Percentiles rank a stretch among this genome's conserved stretches.
Evolutionary conservation across 2,329 filamentous ascomycete genomes (phyloP).

Genomic region (Rosellinia necatrix): DNA sequence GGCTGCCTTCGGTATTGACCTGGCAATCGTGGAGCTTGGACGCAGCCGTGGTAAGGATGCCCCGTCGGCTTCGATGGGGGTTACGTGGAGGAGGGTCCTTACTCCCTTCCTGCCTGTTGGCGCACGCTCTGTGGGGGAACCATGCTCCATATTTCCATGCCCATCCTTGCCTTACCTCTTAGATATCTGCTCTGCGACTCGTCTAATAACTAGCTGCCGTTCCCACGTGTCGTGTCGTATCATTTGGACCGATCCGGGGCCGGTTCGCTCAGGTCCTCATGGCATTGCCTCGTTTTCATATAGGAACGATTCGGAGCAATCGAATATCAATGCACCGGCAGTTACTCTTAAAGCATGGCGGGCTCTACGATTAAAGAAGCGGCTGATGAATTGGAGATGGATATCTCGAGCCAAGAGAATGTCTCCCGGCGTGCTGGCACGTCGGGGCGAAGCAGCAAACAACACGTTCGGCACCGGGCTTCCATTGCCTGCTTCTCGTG

Average conservation of each 20-base stretch:
- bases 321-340: constrained; percentile 8
- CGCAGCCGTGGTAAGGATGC: constrained; percentile 2
- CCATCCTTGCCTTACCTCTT: constrained; percentile 11
- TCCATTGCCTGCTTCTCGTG: constrained; percentile 30
- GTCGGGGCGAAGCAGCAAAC: constrained; percentile 23
- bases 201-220: constrained; percentile 17
- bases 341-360: constrained; percentile 14
- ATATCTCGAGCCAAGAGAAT: constrained; percentile 28
- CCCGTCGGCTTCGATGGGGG: constrained; percentile 23
- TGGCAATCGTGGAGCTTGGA: constrained; percentile 14
- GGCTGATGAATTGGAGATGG: constrained; percentile 19
- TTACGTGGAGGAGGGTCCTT: constrained; percentile 25
- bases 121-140: constrained; percentile 22
- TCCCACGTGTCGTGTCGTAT: constrained; percentile 4
- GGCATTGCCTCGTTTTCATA: constrained; percentile 12
- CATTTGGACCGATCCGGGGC: constrained; percentile 14
- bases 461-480: constrained; percentile 26
- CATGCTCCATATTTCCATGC: constrained; percentile 18
- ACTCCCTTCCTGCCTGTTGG: constrained; percentile 16
- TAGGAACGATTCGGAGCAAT: constrained; percentile 9
- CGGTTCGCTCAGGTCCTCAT: constrained; percentile 15
- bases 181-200: constrained; percentile 2
- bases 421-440: constrained; percentile 22
- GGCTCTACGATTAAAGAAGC: constrained; percentile 10
- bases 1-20: constrained; percentile 18